Percentiles rank a stretch among this genome's conserved stretches.
Conservation (phyloP, 2,329 filamentous ascomycete species). For the Teratosphaeria epicoccoides region DNA sequence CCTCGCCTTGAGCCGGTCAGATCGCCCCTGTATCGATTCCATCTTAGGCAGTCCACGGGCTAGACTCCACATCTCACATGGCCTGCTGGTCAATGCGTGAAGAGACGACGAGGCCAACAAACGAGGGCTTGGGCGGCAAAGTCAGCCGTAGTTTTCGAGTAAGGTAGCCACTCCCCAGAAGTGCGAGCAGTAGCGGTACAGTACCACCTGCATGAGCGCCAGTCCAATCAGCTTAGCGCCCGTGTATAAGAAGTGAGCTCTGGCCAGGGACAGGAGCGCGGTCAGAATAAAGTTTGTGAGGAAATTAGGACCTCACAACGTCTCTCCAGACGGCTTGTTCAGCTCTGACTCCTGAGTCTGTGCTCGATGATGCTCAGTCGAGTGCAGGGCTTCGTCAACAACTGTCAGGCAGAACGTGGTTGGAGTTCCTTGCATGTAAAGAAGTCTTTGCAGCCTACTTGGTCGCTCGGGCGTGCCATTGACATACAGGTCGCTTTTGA, state of each 20-base stretch:
- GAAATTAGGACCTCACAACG: background rate
- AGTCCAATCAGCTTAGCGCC: background rate
- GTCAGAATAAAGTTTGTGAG: background rate
- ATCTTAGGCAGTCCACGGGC: background rate
- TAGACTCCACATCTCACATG: background rate
- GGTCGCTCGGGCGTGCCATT: no score
- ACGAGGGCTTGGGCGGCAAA: background rate
- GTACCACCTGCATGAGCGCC: background rate
- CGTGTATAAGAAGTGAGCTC: background rate
- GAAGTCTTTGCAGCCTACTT: no score
- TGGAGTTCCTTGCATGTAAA: no score
- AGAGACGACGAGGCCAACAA: background rate
- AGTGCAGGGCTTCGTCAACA: no score
- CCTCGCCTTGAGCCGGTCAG: background rate
- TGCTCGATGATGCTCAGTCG: background rate
- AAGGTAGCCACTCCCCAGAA: background rate
- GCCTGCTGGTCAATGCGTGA: background rate
- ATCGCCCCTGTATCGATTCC: background rate
- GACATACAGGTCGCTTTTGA: no score
- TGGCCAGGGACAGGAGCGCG: background rate
- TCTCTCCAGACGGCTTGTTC: background rate
- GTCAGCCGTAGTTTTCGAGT: background rate
- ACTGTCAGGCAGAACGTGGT: no score
- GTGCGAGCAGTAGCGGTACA: background rate
- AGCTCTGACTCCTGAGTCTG: background rate